Percentiles rank a stretch among this genome's conserved stretches.
Evolutionary conservation across 2,329 filamentous ascomycete species (phyloP).

Genomic region (Torrubiellomyces zombiae): DNA sequence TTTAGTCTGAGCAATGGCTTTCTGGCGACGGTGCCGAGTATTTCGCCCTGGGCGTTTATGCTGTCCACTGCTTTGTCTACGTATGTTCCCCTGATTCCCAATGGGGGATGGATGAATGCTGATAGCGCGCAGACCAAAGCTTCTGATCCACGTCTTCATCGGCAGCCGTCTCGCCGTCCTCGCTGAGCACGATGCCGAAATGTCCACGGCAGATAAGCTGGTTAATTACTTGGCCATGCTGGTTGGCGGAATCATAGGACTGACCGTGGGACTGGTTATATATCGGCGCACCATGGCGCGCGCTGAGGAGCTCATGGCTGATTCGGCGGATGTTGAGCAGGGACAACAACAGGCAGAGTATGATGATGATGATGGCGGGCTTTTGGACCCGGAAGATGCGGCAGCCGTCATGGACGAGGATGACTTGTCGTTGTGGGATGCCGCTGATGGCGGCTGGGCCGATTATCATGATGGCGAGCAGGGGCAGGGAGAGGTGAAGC

Average conservation of each 20-base stretch:
- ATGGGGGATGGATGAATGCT: no score
- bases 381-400: slow-evolving; percentile 30
- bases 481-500: no score
- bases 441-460: slow-evolving; percentile 15
- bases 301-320: slow-evolving; percentile 35
- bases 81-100: slow-evolving; percentile 14
- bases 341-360: slow-evolving; percentile 22
- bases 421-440: slow-evolving; percentile 41
- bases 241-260: slow-evolving; percentile 53
- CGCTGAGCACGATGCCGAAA: slow-evolving; percentile 67
- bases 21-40: slow-evolving; percentile 81
- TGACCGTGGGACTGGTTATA: slow-evolving; percentile 67
- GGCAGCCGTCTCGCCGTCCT: slow-evolving; percentile 68
- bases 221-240: slow-evolving; percentile 74
- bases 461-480: slow-evolving; percentile 17
- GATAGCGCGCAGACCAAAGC: slow-evolving; percentile 54
- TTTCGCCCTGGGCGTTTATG: slow-evolving; percentile 59
- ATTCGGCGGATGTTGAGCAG: slow-evolving; percentile 11
- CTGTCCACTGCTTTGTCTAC: slow-evolving; percentile 66
- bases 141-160: slow-evolving; percentile 86
- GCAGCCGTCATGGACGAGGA: slow-evolving; percentile 41
- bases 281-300: slow-evolving; percentile 55
- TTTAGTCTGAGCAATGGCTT: slow-evolving; percentile 92
- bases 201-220: slow-evolving; percentile 61
- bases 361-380: slow-evolving; percentile 26